Conservation (phyloP, 2,329 filamentous ascomycete genomes). For the Pseudopithomyces maydicus region DNA sequence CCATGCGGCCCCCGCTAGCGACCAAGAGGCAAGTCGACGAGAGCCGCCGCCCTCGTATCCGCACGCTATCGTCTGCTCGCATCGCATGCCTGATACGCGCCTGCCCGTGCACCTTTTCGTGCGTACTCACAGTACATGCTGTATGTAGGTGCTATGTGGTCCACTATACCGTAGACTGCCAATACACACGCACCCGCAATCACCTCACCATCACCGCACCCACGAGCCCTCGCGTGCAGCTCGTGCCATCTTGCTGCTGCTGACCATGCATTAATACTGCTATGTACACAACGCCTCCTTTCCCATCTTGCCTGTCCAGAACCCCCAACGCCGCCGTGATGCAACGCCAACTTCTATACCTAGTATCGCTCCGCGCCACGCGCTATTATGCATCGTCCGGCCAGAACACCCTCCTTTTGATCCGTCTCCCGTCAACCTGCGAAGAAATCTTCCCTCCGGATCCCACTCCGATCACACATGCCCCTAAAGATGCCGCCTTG, state of each 20-base stretch:
- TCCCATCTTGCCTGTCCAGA: neutral
- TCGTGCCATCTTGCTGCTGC: too few relatives aligned
- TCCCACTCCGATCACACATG: constrained; percentile 90
- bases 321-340: neutral
- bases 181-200: too few relatives aligned
- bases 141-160: too few relatives aligned
- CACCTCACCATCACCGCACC: too few relatives aligned
- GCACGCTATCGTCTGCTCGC: too few relatives aligned
- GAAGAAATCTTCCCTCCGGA: constrained; percentile 59
- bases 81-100: too few relatives aligned
- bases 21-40: neutral
- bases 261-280: too few relatives aligned
- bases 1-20: neutral
- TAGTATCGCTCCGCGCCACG: neutral
- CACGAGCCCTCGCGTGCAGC: too few relatives aligned
- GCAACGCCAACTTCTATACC: neutral
- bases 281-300: neutral
- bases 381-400: neutral
- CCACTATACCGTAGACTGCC: too few relatives aligned
- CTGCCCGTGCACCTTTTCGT: too few relatives aligned
- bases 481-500: constrained; percentile 78
- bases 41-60: neutral
- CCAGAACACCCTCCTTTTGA: neutral
- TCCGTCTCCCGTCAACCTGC: neutral
- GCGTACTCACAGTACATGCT: too few relatives aligned